Base-by-base conservation (phyloP, 1,284 basidiomycete species). In the Schizopora paradoxa region DNA sequence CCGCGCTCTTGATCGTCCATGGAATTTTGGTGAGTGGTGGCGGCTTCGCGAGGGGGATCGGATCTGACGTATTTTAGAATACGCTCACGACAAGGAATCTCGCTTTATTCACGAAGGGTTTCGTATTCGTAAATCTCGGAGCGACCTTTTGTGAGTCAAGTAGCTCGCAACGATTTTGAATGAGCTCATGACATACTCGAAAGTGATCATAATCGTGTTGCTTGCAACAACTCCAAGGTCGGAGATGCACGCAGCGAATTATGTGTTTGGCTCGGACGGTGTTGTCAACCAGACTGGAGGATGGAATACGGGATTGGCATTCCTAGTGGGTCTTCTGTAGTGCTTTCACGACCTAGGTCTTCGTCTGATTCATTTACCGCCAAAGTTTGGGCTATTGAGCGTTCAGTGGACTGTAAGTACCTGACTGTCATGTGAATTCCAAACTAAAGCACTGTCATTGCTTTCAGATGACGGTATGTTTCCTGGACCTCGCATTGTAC, bases 71-170 rank as follows among this genome's bases (percentile, higher is more conserved):
- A 8, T n/a, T n/a, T 6, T 41, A 81, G 76, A 95, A 93, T 66
- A 91, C 87, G 25, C 66, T 95, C 41, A 82, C 79, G 5, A 96
- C 92, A 4, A 77, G 79, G 32, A 73, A 84, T 48, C 79, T 97
- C 1, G 90, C 92, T 0, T 72, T 72, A 25, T 67, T 95, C 52
- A 88, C 92, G 1, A 76, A 74, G 43, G 76, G 76, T 27, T 96
- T 93, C 58, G 86, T 96, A 11, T 93, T 95, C 60, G 70, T 93
- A 59, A 93, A 94, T 61, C 67, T 94, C 43, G 90, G 87, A 33
- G 72, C 77, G n/a, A 83, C 82, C 3, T 66, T 76, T 51, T 56
- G 79, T 80, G 51, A 56, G 76, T 61, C 51, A 23, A 6, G 21
- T 41, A 11, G 32, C 53, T 44, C n/a, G n/a, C n/a, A n/a, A n/a